Percentiles rank a stretch among this genome's conserved stretches.
These are phyloP conservation scores for Dactylellina parvicollis DNA, from an alignment of 2,329 filamentous ascomycete genomes.

Conservation along the genomic window DNA sequence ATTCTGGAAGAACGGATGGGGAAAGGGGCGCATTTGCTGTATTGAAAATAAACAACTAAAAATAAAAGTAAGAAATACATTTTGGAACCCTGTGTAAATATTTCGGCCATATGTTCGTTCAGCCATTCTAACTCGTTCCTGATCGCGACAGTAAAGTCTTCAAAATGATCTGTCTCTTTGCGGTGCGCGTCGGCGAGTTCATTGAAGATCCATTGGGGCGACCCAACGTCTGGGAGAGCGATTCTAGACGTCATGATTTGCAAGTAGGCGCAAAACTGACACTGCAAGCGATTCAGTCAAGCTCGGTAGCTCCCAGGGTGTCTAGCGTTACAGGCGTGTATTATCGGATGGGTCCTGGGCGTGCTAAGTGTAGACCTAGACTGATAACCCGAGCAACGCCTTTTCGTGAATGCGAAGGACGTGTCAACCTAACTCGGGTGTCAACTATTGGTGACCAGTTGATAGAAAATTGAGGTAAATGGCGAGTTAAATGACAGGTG, in stretches of 20 bases:
- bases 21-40: too few relatives aligned
- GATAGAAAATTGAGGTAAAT: too few relatives aligned
- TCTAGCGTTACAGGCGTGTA: neutral
- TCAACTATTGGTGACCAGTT: too few relatives aligned
- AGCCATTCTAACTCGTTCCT: constrained; percentile 97
- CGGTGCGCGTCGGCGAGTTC: constrained; percentile 82
- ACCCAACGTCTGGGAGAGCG: constrained; percentile 70
- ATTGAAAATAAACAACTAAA: too few relatives aligned
- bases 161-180: constrained; percentile 81
- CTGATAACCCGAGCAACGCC: too few relatives aligned
- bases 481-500: too few relatives aligned
- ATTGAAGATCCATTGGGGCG: constrained; percentile 82
- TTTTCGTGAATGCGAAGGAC: too few relatives aligned
- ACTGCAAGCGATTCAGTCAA: too few relatives aligned
- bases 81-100: constrained; percentile 73
- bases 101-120: constrained; percentile 96
- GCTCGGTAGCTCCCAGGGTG: neutral
- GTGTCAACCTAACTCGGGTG: too few relatives aligned
- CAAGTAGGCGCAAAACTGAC: neutral
- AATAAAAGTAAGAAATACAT: constrained; percentile 10
- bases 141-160: constrained; percentile 92
- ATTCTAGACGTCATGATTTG: constrained; percentile 37
- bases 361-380: too few relatives aligned
- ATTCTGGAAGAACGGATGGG: neutral
- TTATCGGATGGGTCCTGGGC: too few relatives aligned